Percentiles rank a stretch among this genome's conserved stretches.
Conservation (phyloP, 495 filamentous ascomycete genomes). For the Podospora didyma region DNA sequence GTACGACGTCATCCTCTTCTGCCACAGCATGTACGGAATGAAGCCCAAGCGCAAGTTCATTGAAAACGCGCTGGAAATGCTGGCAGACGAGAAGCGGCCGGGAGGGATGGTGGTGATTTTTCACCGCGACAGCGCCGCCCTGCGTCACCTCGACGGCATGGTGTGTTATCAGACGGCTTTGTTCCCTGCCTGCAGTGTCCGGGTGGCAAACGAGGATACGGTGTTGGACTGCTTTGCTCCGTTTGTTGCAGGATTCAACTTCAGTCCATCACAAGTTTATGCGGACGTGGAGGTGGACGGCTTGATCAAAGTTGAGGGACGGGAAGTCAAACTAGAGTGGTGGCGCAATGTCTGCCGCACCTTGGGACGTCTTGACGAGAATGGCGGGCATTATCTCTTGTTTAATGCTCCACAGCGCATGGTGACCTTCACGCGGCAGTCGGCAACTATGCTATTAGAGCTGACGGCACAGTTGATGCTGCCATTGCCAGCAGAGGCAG, state of each 20-base stretch:
- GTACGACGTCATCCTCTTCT: slow-evolving; percentile 58
- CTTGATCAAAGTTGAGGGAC: no score
- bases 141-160: slow-evolving; percentile 48
- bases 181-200: slow-evolving; percentile 47
- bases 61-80: slow-evolving; percentile 47
- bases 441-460: slow-evolving; percentile 45
- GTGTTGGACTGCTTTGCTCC: slow-evolving; percentile 49
- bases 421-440: slow-evolving; percentile 48
- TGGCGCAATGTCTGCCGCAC: slow-evolving; percentile 53
- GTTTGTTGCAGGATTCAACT: slow-evolving; percentile 49
- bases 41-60: slow-evolving; percentile 46
- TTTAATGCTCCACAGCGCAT: slow-evolving; percentile 53
- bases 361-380: slow-evolving; percentile 43
- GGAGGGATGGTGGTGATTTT: slow-evolving; percentile 52
- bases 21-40: slow-evolving; percentile 64
- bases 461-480: slow-evolving; percentile 46
- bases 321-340: no score
- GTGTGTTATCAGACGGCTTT: slow-evolving; percentile 48
- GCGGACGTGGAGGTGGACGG: no score
- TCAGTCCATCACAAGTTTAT: no score
- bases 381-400: slow-evolving; percentile 38
- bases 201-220: slow-evolving; percentile 45
- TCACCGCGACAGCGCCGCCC: slow-evolving; percentile 54
- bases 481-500: slow-evolving; percentile 25
- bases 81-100: slow-evolving; percentile 40